Percentiles rank a stretch among this genome's conserved stretches.
phyloP scores from a whole-genome alignment of 1,284 basidiomycete species.

The Volvariella volvacea region DNA sequence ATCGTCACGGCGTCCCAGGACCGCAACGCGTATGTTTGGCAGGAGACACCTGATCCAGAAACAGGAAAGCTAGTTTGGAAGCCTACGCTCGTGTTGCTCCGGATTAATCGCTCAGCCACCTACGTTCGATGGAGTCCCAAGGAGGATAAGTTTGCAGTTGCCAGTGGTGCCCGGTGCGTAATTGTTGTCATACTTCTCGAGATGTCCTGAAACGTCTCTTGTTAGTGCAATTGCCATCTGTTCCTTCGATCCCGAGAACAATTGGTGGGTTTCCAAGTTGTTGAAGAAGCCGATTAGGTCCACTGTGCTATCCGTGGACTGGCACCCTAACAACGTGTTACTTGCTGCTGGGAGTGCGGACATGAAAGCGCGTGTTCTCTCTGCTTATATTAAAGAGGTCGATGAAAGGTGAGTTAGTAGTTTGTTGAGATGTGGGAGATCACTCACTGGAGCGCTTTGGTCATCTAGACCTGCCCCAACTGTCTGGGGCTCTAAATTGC shows the following conservation, averaged over 20 bases:
- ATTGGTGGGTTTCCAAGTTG: conserved; percentile 99
- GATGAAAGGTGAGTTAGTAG: conserved; percentile 74
- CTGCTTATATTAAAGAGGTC: conserved; percentile 99
- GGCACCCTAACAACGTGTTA: conserved; percentile 97
- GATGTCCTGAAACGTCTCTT: background rate
- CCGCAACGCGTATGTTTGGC: conserved; percentile 99
- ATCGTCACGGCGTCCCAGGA: conserved; percentile 99
- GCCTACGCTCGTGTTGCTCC: conserved; percentile 92
- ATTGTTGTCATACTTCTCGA: conserved; percentile 1
- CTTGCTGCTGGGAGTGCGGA: conserved; percentile 94
- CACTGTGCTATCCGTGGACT: conserved; percentile 91
- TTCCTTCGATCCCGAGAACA: conserved; percentile 93
- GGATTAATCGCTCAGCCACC: conserved; percentile 95
- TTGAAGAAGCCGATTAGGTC: conserved; percentile 95
- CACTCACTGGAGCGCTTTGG: background rate
- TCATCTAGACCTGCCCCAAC: conserved; percentile 71
- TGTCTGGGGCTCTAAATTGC: conserved; percentile 96
- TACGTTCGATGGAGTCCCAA: conserved; percentile 94
- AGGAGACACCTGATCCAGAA: conserved; percentile 66
- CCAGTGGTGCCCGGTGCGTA: conserved; percentile 83
- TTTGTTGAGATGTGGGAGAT: background rate
- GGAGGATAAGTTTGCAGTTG: conserved; percentile 99
- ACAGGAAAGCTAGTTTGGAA: conserved; percentile 80
- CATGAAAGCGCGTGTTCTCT: conserved; percentile 96
- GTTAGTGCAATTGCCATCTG: conserved; percentile 86